Conservation (phyloP, 2,329 filamentous ascomycete genomes). For the Trichoderma cornu-damae region DNA sequence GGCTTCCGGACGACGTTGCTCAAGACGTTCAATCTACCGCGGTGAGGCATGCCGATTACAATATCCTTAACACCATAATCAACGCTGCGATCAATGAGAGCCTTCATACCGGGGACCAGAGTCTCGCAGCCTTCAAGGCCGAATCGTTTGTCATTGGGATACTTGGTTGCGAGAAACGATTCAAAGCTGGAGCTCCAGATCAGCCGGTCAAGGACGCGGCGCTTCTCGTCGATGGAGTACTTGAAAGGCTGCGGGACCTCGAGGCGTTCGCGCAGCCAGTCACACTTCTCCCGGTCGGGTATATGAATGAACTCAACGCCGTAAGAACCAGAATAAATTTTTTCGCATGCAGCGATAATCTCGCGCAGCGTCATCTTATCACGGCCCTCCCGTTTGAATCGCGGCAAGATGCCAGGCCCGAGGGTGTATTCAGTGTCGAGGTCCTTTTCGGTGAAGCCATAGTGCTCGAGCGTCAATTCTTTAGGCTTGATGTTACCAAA, state of each 20-base stretch:
- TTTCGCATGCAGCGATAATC: conserved; percentile 88
- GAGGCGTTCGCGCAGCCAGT: conserved; percentile 93
- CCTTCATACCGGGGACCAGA: conserved; percentile 98
- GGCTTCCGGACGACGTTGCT: conserved; percentile 98
- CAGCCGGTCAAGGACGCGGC: conserved; percentile 89
- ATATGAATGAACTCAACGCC: conserved; percentile 99
- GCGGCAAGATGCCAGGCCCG: conserved; percentile 89
- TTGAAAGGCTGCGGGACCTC: conserved; percentile 94
- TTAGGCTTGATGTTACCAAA: conserved; percentile 85
- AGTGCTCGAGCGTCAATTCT: conserved; percentile 88
- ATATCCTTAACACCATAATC: conserved; percentile 99
- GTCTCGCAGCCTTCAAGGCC: conserved; percentile 96
- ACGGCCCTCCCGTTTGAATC: conserved; percentile 81
- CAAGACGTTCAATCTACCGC: conserved; percentile 94
- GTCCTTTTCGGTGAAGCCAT: conserved; percentile 91
- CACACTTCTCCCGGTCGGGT: conserved; percentile 92
- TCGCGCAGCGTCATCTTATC: conserved; percentile 97
- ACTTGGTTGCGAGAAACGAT: conserved; percentile 90
- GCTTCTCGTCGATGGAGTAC: conserved; percentile 97
- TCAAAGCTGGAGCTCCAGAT: conserved; percentile 99
- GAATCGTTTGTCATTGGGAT: conserved; percentile 99
- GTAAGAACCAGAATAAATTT: conserved; percentile 95
- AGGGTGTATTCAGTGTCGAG: conserved; percentile 87
- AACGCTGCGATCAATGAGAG: conserved; percentile 94
- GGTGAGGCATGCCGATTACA: conserved; percentile 98